These are phyloP conservation scores for Amauroascus verrucosus DNA, from an alignment of 2,329 filamentous ascomycete species.

Conservation along the genomic window DNA sequence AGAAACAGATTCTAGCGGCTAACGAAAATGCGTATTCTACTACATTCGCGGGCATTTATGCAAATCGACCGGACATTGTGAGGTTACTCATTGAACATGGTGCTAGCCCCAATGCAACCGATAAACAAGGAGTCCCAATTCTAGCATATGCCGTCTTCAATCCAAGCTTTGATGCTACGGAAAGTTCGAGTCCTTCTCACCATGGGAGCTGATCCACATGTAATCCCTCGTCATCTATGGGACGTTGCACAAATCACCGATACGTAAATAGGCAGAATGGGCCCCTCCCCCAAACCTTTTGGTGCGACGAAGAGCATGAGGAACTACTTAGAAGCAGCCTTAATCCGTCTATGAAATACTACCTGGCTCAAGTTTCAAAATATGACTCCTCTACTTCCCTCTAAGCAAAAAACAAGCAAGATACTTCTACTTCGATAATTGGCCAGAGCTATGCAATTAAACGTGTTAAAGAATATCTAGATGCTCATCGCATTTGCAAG, in stretches of 20 bases:
- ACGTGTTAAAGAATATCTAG: conserved; percentile 2
- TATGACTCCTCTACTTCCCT: not conserved
- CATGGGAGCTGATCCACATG: conserved; percentile 13
- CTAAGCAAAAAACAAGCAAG: not conserved
- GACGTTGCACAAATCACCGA: not conserved
- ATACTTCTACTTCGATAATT: conserved; percentile 4
- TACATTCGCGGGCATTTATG: conserved; percentile 12
- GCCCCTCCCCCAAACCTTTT: not conserved
- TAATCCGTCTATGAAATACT: conserved; percentile 11
- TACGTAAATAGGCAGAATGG: not conserved
- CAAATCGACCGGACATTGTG: conserved; percentile 10
- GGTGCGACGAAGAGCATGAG: not conserved
- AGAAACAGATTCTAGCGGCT: conserved; percentile 4
- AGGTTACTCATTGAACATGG: conserved; percentile 14
- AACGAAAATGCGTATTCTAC: conserved; percentile 10
- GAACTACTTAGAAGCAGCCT: not conserved
- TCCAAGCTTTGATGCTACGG: conserved; percentile 2
- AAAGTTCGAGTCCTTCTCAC: conserved; percentile 11
- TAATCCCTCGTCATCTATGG: conserved; percentile 11
- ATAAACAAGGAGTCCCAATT: conserved; percentile 10
- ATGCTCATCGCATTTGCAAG: conserved; percentile 7
- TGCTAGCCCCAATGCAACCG: conserved; percentile 14
- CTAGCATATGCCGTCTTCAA: conserved; percentile 14
- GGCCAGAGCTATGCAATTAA: conserved; percentile 14
- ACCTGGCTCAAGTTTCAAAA: conserved; percentile 8